Percentiles rank a stretch among this genome's conserved stretches.
Conservation (phyloP, 225 moss, liverwort and hornwort species). For the Straminergon stramineum region DNA sequence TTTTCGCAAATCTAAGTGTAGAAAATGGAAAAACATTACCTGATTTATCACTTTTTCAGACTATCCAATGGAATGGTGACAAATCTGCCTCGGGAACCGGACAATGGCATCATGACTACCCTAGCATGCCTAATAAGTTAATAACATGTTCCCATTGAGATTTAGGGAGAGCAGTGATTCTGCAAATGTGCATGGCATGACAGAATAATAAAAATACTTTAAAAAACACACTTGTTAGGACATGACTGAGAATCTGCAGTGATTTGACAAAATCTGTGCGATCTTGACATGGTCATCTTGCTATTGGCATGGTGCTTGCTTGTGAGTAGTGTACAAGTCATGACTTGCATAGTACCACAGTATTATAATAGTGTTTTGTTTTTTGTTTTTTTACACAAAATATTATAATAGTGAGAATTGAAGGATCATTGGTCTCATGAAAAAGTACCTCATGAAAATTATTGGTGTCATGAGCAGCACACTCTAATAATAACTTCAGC, state of each 20-base stretch:
- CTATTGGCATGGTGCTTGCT: background rate
- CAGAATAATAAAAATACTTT: background rate
- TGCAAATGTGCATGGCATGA: background rate
- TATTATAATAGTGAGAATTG: background rate
- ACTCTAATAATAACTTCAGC: too few relatives aligned
- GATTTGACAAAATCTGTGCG: background rate
- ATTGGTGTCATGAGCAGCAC: background rate
- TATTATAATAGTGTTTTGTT: background rate
- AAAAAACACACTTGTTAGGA: background rate
- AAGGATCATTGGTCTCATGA: background rate
- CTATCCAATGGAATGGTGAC: background rate
- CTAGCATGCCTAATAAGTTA: background rate
- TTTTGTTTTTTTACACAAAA: too few relatives aligned
- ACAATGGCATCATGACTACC: background rate
- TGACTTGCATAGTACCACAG: background rate
- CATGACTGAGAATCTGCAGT: background rate
- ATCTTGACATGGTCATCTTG: background rate
- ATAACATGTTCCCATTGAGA: background rate
- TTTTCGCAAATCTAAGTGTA: background rate
- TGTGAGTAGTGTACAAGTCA: background rate
- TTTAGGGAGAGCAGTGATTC: background rate
- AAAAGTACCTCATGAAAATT: background rate
- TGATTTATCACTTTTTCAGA: background rate
- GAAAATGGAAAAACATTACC: too few relatives aligned
- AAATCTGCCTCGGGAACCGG: fast-evolving